Evolutionary conservation across 805 yeast species (phyloP).

Genomic region (Candida namnaoensis): DNA sequence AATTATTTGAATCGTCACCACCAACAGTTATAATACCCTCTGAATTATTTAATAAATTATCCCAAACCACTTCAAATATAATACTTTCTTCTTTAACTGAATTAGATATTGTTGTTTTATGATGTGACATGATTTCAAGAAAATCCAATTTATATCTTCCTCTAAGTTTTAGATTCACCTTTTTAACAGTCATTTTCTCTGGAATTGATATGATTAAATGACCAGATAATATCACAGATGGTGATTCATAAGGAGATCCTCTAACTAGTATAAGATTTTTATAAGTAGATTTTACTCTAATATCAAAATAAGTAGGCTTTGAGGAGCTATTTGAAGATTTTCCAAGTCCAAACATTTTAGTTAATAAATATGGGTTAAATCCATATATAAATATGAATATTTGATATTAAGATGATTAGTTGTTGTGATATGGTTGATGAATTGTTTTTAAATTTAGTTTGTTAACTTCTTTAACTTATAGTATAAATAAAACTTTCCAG

Average conservation of each 20-base stretch:
- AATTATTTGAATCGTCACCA: too few species aligned
- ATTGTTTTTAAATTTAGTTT: too few species aligned
- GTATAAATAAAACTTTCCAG: too few species aligned
- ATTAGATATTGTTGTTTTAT: conserved; percentile 24
- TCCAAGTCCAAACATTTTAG: conserved; percentile 16
- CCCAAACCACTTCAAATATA: conserved; percentile 72
- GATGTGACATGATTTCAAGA: conserved; percentile 32
- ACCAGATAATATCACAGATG: conserved; percentile 69
- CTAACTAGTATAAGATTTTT: conserved; percentile 65
- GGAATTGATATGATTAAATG: conserved; percentile 60
- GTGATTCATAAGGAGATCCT: conserved; percentile 70
- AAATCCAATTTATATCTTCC: conserved; percentile 61
- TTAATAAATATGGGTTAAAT: too few species aligned
- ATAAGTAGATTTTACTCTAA: conserved; percentile 25
- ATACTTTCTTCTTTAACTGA: conserved; percentile 42
- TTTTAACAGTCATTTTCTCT: conserved; percentile 59
- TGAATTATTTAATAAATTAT: conserved; percentile 31
- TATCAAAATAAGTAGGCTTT: conserved; percentile 20
- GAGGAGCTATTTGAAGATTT: conserved; percentile 8
- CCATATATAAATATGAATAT: too few species aligned
- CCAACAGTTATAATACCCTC: conserved; percentile 19
- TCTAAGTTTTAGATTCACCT: conserved; percentile 48
- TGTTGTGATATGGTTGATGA: too few species aligned
- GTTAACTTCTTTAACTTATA: too few species aligned
- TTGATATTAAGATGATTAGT: too few species aligned